A percentile compares a stretch with the other conserved stretches of the same genome.
phyloP scores from a whole-genome alignment of 2,329 filamentous ascomycete genomes.

The Scedosporium aurantiacum region DNA sequence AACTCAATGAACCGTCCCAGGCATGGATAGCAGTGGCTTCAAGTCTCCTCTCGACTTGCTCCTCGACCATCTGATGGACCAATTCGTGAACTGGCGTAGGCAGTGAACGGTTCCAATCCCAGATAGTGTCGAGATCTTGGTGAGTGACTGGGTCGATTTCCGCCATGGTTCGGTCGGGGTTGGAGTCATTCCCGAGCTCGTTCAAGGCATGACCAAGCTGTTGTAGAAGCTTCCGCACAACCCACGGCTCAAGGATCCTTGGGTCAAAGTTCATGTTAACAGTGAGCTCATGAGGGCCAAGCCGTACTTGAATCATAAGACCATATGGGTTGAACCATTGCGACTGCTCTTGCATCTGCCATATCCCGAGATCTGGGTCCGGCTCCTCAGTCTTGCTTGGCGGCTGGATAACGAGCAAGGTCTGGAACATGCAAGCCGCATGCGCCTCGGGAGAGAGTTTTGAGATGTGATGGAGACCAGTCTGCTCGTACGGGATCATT shows the following conservation, averaged over 20 bases:
- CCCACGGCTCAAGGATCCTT: too few relatives aligned
- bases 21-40: slow-evolving; percentile 11
- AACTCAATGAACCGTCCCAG: slow-evolving; percentile 15
- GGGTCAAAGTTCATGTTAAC: too few relatives aligned
- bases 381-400: too few relatives aligned
- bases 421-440: slow-evolving; percentile 16
- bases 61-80: not conserved
- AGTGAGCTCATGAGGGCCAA: not conserved
- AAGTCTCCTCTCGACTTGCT: not conserved
- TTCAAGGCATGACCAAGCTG: too few relatives aligned
- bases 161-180: too few relatives aligned
- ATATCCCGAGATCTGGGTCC: too few relatives aligned
- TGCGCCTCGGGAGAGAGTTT: slow-evolving; percentile 10
- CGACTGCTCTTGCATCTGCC: slow-evolving; percentile 11
- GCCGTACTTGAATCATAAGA: not conserved
- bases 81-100: slow-evolving; percentile 6
- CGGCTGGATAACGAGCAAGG: slow-evolving; percentile 16
- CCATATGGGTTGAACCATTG: not conserved
- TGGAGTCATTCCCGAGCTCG: too few relatives aligned
- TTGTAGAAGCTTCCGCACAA: too few relatives aligned
- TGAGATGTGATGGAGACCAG: slow-evolving; percentile 13
- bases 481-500: slow-evolving; percentile 13
- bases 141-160: not conserved
- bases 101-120: not conserved
- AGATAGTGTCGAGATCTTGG: not conserved